Evolutionary conservation across 2,329 filamentous ascomycete genomes (phyloP), one percentile per base, ranked within the genome.

Genomic region (Didymella glomerata): DNA sequence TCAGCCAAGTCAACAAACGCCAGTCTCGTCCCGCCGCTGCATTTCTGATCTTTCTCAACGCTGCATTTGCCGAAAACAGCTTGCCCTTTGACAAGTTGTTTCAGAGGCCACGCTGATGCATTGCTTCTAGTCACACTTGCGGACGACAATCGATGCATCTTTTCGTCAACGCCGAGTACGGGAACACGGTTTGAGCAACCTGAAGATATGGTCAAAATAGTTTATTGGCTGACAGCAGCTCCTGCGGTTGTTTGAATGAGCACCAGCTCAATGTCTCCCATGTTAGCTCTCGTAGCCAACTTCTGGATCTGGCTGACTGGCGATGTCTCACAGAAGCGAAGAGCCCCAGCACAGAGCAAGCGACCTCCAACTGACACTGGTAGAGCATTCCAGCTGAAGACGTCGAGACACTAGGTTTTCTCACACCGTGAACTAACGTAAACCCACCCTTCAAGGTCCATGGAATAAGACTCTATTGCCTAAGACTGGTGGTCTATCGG

Each of bases 1-100:
- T 61, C 59, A 68, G 60, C 63, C 58, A 63, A 58, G 47, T 54
- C 47, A 60, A 58, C 45, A 48, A 57, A 52, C 41, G 44, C 36
- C 54, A 45, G 36, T 38, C 41, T 14, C 22, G 6, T 47, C 34
- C 22, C 41, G 8, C 22, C 7, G n/a, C 4, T 40, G 10, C 48
- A 47, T 6, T 14, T 34, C 9, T 32, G 28, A 14, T 40, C 30
- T 44, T 20, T 13, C 22, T 32, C 22, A 36, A 36, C 5, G 14
- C 4, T 20, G 13, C 27, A 10, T 16, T 27, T 49, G 7, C 22
- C 16, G 11, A 5, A 20, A 24, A 14, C 22, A 11, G 24, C 22
- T 20, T 25, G 30, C 16, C 9, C 5, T 28, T 22, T 20, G 22
- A 41, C 11, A 30, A 4, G 3, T 8, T 18, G 8, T n/a, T 28